Percentiles rank a stretch among this genome's conserved stretches.
These are phyloP conservation scores for Calvatia gigantea DNA, from an alignment of 768 basidiomycete genomes.

Conservation along the genomic window DNA sequence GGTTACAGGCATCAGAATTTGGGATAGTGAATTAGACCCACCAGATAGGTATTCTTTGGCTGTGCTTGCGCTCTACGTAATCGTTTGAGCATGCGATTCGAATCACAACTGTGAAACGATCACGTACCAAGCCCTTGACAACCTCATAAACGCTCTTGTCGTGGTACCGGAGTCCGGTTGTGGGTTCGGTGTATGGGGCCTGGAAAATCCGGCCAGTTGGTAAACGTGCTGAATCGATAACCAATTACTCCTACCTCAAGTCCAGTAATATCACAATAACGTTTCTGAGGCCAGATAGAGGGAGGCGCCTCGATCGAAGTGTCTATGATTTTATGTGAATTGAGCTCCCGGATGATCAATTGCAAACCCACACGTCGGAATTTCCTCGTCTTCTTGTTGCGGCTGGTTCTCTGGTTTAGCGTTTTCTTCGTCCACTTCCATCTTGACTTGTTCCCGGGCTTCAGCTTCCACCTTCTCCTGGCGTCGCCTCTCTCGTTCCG, in stretches of 20 bases:
- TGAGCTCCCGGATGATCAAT: neutral
- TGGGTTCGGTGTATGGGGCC: slow-evolving; percentile 84
- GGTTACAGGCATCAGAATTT: neutral
- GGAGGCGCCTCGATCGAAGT: slow-evolving; percentile 83
- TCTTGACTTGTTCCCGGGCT: slow-evolving; percentile 24
- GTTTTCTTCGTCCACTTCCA: slow-evolving; percentile 52
- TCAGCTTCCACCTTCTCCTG: slow-evolving; percentile 40
- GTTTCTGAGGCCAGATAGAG: slow-evolving; percentile 69
- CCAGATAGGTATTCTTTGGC: slow-evolving; percentile 77
- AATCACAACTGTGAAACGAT: neutral
- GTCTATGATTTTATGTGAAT: slow-evolving; percentile 38
- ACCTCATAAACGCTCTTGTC: slow-evolving; percentile 87
- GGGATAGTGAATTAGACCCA: slow-evolving; percentile 22
- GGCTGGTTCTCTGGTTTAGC: neutral
- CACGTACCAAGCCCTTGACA: slow-evolving; percentile 65
- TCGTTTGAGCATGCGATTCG: neutral
- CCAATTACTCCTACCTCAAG: slow-evolving; percentile 50
- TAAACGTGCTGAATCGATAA: neutral
- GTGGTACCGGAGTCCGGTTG: slow-evolving; percentile 75
- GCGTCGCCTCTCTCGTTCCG: slow-evolving; percentile 58
- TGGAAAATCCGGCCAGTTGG: slow-evolving; percentile 20
- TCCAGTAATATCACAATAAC: slow-evolving; percentile 86
- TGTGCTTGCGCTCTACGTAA: slow-evolving; percentile 53
- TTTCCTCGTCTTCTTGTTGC: slow-evolving; percentile 40
- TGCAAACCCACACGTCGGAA: slow-evolving; percentile 60